These are phyloP conservation scores for Plasmodium reichenowi DNA, from an alignment of 169 alveolate species.

Conservation along the genomic window DNA sequence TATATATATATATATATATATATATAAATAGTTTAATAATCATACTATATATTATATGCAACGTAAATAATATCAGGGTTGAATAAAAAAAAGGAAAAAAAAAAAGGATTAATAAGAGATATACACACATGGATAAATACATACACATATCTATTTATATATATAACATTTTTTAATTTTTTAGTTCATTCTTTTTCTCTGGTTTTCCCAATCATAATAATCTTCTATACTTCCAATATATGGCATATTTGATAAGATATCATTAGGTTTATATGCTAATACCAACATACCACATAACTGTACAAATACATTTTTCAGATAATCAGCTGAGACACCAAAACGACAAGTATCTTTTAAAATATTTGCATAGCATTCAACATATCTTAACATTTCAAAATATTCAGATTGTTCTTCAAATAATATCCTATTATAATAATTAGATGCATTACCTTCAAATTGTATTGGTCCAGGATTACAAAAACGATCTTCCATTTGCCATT, in stretches of 20 bases:
- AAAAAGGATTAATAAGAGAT: neutral
- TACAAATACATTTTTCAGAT: conserved; percentile 88
- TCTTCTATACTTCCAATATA: conserved; percentile 74
- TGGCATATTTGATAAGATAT: conserved; percentile 77
- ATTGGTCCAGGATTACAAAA: conserved; percentile 98
- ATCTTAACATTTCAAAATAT: conserved; percentile 91
- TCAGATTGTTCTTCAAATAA: conserved; percentile 92
- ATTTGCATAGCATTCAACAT: conserved; percentile 90
- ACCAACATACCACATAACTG: conserved; percentile 87
- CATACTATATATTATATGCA: no score
- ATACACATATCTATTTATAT: neutral
- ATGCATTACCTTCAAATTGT: conserved; percentile 92
- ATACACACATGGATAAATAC: neutral
- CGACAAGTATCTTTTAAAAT: conserved; percentile 90
- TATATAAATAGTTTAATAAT: no score
- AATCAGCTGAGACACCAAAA: conserved; percentile 91
- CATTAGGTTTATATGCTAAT: conserved; percentile 81
- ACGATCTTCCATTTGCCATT: conserved; percentile 94
- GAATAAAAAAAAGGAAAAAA: no score
- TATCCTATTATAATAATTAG: conserved; percentile 88
- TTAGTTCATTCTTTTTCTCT: conserved; percentile 52
- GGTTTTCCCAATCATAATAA: conserved; percentile 75
- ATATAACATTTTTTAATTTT: neutral
- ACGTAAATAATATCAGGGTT: no score
- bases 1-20: no score